These are phyloP conservation scores for Chrysanthemum lavandulifolium DNA, from an alignment of 129 eudicot species.

Conservation along the genomic window DNA sequence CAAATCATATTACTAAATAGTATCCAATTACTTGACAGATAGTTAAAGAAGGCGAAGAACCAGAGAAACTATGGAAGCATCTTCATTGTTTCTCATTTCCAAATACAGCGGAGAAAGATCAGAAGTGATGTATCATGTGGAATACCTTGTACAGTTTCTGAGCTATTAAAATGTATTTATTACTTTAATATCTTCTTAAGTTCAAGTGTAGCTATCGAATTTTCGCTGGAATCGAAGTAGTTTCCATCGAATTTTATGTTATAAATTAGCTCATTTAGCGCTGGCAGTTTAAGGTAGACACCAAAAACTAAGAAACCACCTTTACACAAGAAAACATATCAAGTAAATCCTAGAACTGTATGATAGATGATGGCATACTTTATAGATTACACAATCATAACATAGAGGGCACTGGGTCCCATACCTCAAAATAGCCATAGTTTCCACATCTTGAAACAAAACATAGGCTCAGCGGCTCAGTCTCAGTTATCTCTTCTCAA, in stretches of 20 bases:
- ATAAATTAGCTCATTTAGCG: background rate
- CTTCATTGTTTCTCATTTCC: slow-evolving; percentile 40
- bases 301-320: slow-evolving; percentile 6
- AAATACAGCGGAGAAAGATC: slow-evolving; percentile 26
- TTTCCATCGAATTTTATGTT: background rate
- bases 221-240: background rate
- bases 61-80: slow-evolving; percentile 42
- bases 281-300: slow-evolving; percentile 1
- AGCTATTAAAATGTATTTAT: slow-evolving; percentile 22
- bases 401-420: slow-evolving; percentile 21
- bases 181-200: slow-evolving; percentile 8
- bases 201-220: background rate
- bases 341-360: slow-evolving; percentile 6
- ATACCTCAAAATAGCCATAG: slow-evolving; percentile 31
- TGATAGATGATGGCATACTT: slow-evolving; percentile 6
- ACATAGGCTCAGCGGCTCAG: slow-evolving; percentile 23
- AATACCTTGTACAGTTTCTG: slow-evolving; percentile 32
- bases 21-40: slow-evolving; percentile 22
- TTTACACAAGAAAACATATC: slow-evolving; percentile 20
- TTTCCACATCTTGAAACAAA: slow-evolving; percentile 5
- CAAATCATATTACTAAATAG: slow-evolving; percentile 12
- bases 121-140: slow-evolving; percentile 27
- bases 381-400: slow-evolving; percentile 12
- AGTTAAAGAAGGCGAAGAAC: slow-evolving; percentile 40
- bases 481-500: slow-evolving; percentile 8